These are phyloP conservation scores for Diaporthe sp. DNA, from an alignment of 2,329 filamentous ascomycete species.

Conservation along the genomic window DNA sequence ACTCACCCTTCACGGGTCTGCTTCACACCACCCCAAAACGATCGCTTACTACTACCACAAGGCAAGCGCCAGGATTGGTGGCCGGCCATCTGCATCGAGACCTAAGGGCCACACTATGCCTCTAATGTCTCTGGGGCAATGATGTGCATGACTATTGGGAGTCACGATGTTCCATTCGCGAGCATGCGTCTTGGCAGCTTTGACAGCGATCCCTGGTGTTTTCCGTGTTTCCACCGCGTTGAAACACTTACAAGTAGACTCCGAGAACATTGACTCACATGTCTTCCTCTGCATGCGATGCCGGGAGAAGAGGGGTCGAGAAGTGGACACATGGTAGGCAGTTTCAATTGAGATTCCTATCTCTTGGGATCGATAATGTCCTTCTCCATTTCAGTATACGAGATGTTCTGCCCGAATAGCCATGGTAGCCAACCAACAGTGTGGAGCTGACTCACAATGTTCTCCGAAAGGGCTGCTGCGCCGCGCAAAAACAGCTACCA, in stretches of 20 bases:
- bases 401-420: too few species aligned
- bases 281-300: background rate
- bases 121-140: conserved; percentile 11
- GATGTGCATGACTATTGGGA: conserved; percentile 28
- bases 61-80: conserved; percentile 11
- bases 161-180: conserved; percentile 21
- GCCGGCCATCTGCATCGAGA: background rate
- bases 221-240: background rate
- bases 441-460: too few species aligned
- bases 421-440: too few species aligned
- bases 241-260: background rate
- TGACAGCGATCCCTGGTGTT: background rate
- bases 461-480: too few species aligned
- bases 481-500: too few species aligned
- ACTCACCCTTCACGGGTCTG: conserved; percentile 4
- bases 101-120: background rate
- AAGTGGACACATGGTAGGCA: background rate
- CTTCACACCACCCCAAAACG: conserved; percentile 8
- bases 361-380: background rate
- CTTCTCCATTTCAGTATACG: too few species aligned
- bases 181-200: background rate
- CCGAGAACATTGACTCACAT: background rate
- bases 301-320: background rate
- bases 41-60: background rate
- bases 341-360: background rate